Evolutionary conservation across 2,329 filamentous ascomycete genomes (phyloP).

Genomic region (Venturia asperata): DNA sequence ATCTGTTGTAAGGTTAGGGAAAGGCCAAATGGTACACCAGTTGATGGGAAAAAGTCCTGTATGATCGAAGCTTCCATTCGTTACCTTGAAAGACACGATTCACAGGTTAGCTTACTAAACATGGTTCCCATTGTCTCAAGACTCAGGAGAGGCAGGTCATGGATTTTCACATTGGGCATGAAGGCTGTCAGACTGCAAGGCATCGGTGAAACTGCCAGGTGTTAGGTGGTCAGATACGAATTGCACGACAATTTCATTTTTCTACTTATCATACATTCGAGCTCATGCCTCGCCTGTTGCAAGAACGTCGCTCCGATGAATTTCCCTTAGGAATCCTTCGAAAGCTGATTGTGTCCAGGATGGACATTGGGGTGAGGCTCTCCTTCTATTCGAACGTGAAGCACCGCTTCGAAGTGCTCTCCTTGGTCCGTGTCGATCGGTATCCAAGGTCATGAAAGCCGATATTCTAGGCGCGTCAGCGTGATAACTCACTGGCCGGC

Average conservation of each 20-base stretch:
- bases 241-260: neutral
- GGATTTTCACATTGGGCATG: neutral
- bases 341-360: neutral
- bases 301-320: neutral
- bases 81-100: neutral
- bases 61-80: neutral
- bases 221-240: neutral
- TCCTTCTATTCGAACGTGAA: neutral
- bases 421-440: neutral
- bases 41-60: neutral
- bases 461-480: neutral
- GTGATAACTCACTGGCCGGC: slow-evolving; percentile 2
- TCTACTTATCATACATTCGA: slow-evolving; percentile 13
- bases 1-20: too few relatives aligned
- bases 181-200: neutral
- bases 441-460: neutral
- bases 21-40: too few relatives aligned
- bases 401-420: neutral
- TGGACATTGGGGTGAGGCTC: neutral
- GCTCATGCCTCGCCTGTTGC: neutral
- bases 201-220: neutral
- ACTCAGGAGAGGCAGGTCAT: neutral
- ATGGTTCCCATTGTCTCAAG: too few relatives aligned
- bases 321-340: too few relatives aligned
- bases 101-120: too few relatives aligned